A percentile compares a stretch with the other conserved stretches of the same genome.
Conservation (phyloP, 1,284 basidiomycete genomes). For the Takashimella koratensis region DNA sequence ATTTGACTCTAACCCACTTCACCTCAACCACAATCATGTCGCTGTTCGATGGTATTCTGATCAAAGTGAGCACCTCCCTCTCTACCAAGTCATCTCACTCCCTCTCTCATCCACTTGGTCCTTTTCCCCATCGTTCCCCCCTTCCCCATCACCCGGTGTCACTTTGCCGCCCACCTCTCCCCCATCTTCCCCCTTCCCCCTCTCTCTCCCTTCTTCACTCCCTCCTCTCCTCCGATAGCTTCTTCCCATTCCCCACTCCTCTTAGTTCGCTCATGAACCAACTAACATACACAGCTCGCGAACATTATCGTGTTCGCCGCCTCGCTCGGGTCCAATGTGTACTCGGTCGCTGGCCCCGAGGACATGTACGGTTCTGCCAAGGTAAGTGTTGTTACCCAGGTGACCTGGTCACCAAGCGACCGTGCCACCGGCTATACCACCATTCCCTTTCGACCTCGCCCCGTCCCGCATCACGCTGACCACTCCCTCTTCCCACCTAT, state of each 20-base stretch:
- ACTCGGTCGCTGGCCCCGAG: conserved; percentile 69
- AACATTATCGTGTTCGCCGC: conserved; percentile 57
- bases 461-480: too few relatives aligned
- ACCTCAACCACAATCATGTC: conserved; percentile 20
- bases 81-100: too few relatives aligned
- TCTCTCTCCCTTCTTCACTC: background rate
- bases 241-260: too few relatives aligned
- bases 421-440: too few relatives aligned
- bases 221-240: too few relatives aligned
- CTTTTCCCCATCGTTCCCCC: background rate
- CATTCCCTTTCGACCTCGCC: too few relatives aligned
- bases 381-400: too few relatives aligned
- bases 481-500: conserved; percentile 65
- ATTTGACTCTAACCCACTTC: conserved; percentile 1
- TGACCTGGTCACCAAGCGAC: too few relatives aligned
- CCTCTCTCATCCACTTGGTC: background rate
- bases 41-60: conserved; percentile 62
- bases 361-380: conserved; percentile 52
- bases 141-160: background rate
- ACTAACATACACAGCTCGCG: conserved; percentile 53
- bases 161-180: background rate
- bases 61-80: conserved; percentile 73
- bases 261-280: too few relatives aligned
- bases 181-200: background rate
- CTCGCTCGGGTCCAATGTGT: conserved; percentile 42